These are phyloP conservation scores for Solanum sitiens DNA, from an alignment of 257 asterid species.

Conservation along the genomic window DNA sequence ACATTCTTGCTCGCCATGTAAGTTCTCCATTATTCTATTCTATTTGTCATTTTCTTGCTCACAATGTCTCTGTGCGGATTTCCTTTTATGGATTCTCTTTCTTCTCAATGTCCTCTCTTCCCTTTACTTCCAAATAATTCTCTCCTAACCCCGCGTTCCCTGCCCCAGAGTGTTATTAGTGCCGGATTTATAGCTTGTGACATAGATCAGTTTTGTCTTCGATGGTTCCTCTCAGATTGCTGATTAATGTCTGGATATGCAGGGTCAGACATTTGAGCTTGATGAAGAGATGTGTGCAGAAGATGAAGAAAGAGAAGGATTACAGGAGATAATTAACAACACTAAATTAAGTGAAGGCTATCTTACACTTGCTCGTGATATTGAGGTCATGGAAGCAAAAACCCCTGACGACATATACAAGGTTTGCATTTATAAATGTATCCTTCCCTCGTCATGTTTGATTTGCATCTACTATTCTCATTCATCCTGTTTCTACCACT, in stretches of 20 bases:
- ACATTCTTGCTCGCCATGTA: slow-evolving; percentile 88
- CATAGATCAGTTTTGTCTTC: neutral
- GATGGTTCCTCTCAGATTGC: neutral
- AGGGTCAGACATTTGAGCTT: slow-evolving; percentile 72
- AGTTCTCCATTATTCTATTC: slow-evolving; percentile 13
- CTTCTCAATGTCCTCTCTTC: neutral
- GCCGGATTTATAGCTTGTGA: neutral
- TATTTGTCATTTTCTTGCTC: neutral
- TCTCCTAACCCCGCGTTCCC: neutral
- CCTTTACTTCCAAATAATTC: neutral
- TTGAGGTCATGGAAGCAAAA: slow-evolving; percentile 98
- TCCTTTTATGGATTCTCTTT: neutral
- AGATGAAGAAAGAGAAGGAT: slow-evolving; percentile 65
- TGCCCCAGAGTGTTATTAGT: neutral
- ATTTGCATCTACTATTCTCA: neutral
- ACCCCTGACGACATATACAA: slow-evolving; percentile 96
- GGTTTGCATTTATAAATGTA: slow-evolving; percentile 20
- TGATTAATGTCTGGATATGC: slow-evolving; percentile 6
- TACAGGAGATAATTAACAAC: slow-evolving; percentile 73
- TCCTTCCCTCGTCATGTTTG: neutral
- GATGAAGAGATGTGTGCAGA: slow-evolving; percentile 45
- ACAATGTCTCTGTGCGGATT: neutral
- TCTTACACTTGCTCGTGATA: slow-evolving; percentile 97
- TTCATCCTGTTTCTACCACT: neutral
- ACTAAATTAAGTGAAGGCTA: slow-evolving; percentile 80